These are phyloP conservation scores for Solanum virginianum DNA, from an alignment of 257 asterid genomes.

Conservation along the genomic window DNA sequence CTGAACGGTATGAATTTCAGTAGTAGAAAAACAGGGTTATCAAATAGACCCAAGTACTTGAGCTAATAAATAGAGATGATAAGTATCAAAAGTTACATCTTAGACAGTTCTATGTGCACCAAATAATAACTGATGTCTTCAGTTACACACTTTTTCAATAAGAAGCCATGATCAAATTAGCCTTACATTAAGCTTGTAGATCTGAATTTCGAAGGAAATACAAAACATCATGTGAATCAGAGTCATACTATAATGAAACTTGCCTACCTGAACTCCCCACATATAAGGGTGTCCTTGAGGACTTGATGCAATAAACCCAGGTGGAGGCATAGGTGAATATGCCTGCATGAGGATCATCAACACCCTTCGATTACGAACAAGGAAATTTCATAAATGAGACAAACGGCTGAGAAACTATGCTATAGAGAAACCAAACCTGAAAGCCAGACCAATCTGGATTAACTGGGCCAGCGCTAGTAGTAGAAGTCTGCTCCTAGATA, in stretches of 20 bases:
- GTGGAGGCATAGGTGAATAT: constrained; percentile 86
- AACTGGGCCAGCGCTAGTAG: constrained; percentile 40
- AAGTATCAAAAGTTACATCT: not conserved
- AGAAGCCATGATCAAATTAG: not conserved
- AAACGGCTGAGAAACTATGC: not conserved
- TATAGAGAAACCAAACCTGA: constrained; percentile 48
- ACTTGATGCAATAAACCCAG: constrained; percentile 66
- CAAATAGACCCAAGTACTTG: not conserved
- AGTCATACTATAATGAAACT: not conserved
- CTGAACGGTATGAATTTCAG: not conserved
- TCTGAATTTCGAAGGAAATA: not conserved
- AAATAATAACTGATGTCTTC: not conserved
- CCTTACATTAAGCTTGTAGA: not conserved
- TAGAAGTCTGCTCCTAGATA: constrained; percentile 50
- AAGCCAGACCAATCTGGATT: constrained; percentile 89
- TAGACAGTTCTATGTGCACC: not conserved
- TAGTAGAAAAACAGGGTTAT: not conserved
- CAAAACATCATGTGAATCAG: not conserved
- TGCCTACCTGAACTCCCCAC: constrained; percentile 95
- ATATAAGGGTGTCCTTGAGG: constrained; percentile 91
- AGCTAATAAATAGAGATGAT: not conserved
- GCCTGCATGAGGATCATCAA: constrained; percentile 38
- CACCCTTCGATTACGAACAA: constrained; percentile 1
- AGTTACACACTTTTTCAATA: not conserved
- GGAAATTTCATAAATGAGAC: not conserved